These are phyloP conservation scores for Psidium guajava DNA, from an alignment of 345 rosid species.

Conservation along the genomic window DNA sequence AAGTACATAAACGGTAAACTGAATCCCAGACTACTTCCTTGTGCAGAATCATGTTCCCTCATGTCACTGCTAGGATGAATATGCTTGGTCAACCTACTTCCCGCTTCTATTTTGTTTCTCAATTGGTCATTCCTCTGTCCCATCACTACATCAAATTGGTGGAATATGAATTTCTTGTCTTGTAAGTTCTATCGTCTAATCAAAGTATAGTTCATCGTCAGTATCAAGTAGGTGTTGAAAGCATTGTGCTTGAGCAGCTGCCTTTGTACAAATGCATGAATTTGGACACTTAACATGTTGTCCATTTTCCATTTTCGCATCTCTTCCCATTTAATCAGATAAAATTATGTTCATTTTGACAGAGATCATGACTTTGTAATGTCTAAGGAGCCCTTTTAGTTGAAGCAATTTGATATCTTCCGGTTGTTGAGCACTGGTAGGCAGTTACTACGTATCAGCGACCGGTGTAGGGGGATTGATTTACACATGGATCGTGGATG, in stretches of 20 bases:
- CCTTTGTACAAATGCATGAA: not conserved
- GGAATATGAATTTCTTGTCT: not conserved
- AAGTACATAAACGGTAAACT: too few species aligned
- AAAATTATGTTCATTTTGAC: not conserved
- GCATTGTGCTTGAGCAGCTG: not conserved
- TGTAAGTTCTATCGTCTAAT: not conserved
- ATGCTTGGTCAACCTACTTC: too few species aligned
- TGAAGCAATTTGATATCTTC: not conserved
- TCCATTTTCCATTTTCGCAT: not conserved
- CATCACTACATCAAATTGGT: not conserved
- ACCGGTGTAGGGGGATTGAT: not conserved
- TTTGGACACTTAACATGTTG: not conserved
- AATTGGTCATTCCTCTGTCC: not conserved
- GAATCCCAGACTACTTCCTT: too few species aligned
- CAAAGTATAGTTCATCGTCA: not conserved
- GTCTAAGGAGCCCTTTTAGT: not conserved
- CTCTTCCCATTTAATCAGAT: not conserved
- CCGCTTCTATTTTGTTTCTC: not conserved
- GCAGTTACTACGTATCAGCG: not conserved
- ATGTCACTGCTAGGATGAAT: too few species aligned
- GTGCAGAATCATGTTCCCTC: too few species aligned
- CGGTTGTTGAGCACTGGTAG: not conserved
- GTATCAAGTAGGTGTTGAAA: not conserved
- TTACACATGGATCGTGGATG: not conserved
- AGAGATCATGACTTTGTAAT: not conserved